Evolutionary conservation across 495 filamentous ascomycete genomes (phyloP), one percentile per base, ranked within the genome.

Genomic region (Penicillium alfredii): DNA sequence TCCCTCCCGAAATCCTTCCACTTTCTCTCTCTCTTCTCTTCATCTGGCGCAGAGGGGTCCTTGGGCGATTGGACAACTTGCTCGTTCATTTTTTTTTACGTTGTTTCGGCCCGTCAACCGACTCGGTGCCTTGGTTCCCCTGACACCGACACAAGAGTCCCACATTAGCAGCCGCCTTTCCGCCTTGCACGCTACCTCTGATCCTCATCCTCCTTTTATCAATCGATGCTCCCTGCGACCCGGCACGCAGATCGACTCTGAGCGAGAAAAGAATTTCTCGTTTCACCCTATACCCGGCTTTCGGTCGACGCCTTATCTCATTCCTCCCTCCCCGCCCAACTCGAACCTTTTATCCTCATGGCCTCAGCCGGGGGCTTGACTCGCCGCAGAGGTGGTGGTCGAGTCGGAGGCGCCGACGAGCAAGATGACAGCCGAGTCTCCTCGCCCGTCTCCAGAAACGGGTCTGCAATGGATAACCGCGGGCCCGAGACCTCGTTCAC

Each of bases 401-500:
- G 76, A 53, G 74, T 65, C 44, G 71, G 64, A 49, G 68, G 65
- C 40, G 60, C 55, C 51, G 67, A 63, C 8, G 76, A 73, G 36
- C 74, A 78, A 41, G 73, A 81, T 48, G 75, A 78, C 40, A 81
- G 77, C 63, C 74, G 83, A 43, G 80, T 84, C 38, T 74, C 74
- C 45, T 86, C 84, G 6, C 83, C 83, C 24, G 68, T 73, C 22
- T 76, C 78, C 26, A 78, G 73, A 53, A 68, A 72, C 36, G 64
- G 61, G 37, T 68, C 76, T 24, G 69, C 73, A 29, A 69, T 75
- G 57, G 83, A 88, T 55, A 70, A 68, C 45, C 69, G 75, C 52
- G 71, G 69, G 17, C 84, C 88, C 53, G 92, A 95, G 61, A 94
- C 89, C 13, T 87, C 83, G 31, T 97, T 93, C 71, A 86, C 88